A percentile compares a stretch with the other conserved stretches of the same genome.
phyloP scores from a whole-genome alignment of 306 rosid species.

The Cucurbita pepo region DNA sequence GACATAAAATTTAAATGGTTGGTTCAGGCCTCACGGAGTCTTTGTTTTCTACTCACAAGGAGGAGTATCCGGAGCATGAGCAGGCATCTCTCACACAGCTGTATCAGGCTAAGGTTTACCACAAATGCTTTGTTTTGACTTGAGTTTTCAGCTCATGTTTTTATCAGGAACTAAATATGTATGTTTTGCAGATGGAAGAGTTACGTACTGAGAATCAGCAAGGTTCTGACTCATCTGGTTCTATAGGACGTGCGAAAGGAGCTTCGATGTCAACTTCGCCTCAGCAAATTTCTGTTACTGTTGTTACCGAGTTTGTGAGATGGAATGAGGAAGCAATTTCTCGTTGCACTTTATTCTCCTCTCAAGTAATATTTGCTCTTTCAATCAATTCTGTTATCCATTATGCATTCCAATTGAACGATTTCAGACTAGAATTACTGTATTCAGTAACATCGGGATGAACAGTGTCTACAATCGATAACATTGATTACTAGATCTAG shows the following conservation, averaged over 20 bases:
- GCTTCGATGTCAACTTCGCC: conserved; percentile 61
- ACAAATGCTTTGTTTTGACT: conserved; percentile 3
- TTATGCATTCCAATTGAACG: too few relatives aligned
- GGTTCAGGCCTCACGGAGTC: conserved; percentile 88
- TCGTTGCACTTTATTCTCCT: conserved; percentile 80
- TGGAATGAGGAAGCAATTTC: conserved; percentile 99
- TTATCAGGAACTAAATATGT: conserved; percentile 9
- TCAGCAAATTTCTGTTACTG: conserved; percentile 94
- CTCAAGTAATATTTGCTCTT: conserved; percentile 47
- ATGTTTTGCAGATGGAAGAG: conserved; percentile 66
- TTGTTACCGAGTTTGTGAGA: conserved; percentile 92
- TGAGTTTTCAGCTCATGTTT: conserved; percentile 1
- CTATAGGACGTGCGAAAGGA: conserved; percentile 87
- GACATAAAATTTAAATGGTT: conserved; percentile 9
- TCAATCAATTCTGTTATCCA: neutral
- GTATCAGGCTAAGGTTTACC: conserved; percentile 73
- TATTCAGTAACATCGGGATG: too few relatives aligned
- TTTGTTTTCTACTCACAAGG: conserved; percentile 80
- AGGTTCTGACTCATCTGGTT: conserved; percentile 65
- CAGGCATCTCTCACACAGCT: conserved; percentile 87
- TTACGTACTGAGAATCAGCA: conserved; percentile 73
- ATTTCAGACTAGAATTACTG: too few relatives aligned
- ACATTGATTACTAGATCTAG: neutral
- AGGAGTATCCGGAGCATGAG: conserved; percentile 92
- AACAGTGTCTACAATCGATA: neutral